These are phyloP conservation scores for Hyaloscypha bicolor DNA, from an alignment of 495 filamentous ascomycete species.

Conservation along the genomic window DNA sequence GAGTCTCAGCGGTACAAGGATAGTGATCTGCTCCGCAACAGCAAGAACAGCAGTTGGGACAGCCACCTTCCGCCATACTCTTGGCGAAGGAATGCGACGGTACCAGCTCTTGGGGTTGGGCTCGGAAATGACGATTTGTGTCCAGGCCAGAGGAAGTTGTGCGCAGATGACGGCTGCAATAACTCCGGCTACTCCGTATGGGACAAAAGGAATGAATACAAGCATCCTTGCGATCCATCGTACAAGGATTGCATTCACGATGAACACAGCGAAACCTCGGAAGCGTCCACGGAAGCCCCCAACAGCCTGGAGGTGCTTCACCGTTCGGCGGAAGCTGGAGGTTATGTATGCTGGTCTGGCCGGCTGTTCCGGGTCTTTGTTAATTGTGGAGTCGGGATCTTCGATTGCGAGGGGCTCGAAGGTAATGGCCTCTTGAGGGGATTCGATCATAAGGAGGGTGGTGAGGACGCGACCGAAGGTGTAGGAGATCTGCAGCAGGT, in stretches of 20 bases:
- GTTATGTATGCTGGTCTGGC: slow-evolving; percentile 27
- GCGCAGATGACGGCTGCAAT: slow-evolving; percentile 27
- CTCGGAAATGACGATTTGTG: slow-evolving; percentile 34
- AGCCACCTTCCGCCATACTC: slow-evolving; percentile 31
- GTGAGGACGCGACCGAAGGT: slow-evolving; percentile 31
- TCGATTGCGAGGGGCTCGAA: slow-evolving; percentile 32
- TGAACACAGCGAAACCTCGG: slow-evolving; percentile 28
- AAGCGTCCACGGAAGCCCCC: slow-evolving; percentile 27
- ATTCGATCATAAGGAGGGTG: slow-evolving; percentile 34
- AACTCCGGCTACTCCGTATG: slow-evolving; percentile 4
- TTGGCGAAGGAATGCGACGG: slow-evolving; percentile 26
- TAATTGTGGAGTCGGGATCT: slow-evolving; percentile 23
- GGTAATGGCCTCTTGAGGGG: slow-evolving; percentile 25
- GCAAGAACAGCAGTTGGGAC: slow-evolving; percentile 29
- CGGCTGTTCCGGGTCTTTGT: slow-evolving; percentile 22
- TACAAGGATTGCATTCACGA: slow-evolving; percentile 10
- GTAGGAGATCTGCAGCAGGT: slow-evolving; percentile 29
- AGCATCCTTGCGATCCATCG: slow-evolving; percentile 11
- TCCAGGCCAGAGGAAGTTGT: slow-evolving; percentile 30
- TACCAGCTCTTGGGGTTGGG: slow-evolving; percentile 33
- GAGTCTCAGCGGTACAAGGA: slow-evolving; percentile 23
- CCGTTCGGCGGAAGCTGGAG: slow-evolving; percentile 24
- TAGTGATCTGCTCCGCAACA: slow-evolving; percentile 28
- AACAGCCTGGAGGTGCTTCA: slow-evolving; percentile 24
- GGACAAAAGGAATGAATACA: slow-evolving; percentile 15